Conservation (phyloP, 768 basidiomycete species). For the Lepiota venenata region DNA sequence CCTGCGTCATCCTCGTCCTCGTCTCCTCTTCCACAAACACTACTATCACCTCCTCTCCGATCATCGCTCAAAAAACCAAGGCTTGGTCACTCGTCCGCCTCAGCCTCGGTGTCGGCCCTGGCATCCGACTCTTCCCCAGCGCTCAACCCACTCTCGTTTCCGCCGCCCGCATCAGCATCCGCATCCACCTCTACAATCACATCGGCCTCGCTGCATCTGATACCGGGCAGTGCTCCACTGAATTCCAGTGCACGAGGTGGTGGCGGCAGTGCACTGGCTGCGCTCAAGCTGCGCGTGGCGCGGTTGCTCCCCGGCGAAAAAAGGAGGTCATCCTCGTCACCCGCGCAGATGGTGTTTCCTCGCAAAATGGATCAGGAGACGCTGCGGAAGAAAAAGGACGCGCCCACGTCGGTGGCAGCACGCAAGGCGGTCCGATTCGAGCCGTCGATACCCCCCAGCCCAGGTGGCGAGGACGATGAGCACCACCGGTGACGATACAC, state of each 20-base stretch:
- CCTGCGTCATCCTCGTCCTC: slow-evolving; percentile 23
- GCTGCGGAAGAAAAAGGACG: background rate
- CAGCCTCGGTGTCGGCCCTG: slow-evolving; percentile 29
- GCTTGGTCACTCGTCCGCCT: slow-evolving; percentile 32
- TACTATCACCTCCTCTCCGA: slow-evolving; percentile 57
- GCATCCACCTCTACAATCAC: slow-evolving; percentile 8
- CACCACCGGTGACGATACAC: background rate
- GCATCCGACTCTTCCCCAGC: slow-evolving; percentile 50
- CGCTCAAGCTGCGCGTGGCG: slow-evolving; percentile 3
- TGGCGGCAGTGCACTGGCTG: background rate
- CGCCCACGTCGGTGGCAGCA: too few relatives aligned
- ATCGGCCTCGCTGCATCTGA: background rate
- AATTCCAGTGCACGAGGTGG: background rate
- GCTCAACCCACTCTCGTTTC: slow-evolving; percentile 37
- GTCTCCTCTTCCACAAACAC: slow-evolving; percentile 31
- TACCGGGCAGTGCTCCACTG: background rate
- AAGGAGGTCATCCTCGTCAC: background rate
- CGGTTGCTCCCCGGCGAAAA: slow-evolving; percentile 3
- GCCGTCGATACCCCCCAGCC: background rate
- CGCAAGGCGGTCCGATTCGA: slow-evolving; percentile 8
- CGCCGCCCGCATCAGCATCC: slow-evolving; percentile 14
- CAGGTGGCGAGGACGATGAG: background rate
- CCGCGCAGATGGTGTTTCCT: background rate
- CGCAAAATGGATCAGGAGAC: background rate
- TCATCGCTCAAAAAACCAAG: slow-evolving; percentile 62